phyloP scores from a whole-genome alignment of 176 grass and related monocot genomes.

The Raddia guianensis region DNA sequence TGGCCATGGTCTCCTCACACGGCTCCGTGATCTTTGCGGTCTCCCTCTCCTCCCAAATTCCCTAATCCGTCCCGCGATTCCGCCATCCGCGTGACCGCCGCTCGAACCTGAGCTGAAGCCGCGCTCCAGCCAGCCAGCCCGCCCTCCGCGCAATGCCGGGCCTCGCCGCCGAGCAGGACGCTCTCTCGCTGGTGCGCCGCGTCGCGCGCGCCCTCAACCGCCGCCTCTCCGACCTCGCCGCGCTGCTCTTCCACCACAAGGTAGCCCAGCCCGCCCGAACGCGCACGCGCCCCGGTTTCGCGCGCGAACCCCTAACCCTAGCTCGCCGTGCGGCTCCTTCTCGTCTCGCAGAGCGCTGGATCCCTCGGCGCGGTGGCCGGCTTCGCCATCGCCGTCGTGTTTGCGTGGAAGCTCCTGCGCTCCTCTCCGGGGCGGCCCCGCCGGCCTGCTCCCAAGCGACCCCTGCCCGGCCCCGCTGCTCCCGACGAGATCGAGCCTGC shows the following conservation, averaged over 20 bases:
- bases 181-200: slow-evolving; percentile 64
- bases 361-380: slow-evolving; percentile 87
- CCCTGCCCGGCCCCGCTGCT: slow-evolving; percentile 19
- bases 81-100: background rate
- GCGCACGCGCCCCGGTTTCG: background rate
- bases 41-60: background rate
- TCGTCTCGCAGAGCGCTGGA: slow-evolving; percentile 50
- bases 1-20: slow-evolving; percentile 22
- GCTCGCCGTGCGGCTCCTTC: background rate
- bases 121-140: background rate
- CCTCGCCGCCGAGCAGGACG: slow-evolving; percentile 57
- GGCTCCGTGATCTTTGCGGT: background rate
- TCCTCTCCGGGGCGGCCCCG: slow-evolving; percentile 41
- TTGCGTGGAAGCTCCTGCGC: slow-evolving; percentile 86
- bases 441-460: slow-evolving; percentile 59
- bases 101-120: background rate
- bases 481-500: background rate
- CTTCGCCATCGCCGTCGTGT: slow-evolving; percentile 91
- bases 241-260: slow-evolving; percentile 72
- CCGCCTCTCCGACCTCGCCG: slow-evolving; percentile 67
- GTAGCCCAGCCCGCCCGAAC: slow-evolving; percentile 24
- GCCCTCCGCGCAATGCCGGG: slow-evolving; percentile 47
- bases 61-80: slow-evolving; percentile 8
- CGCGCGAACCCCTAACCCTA: slow-evolving; percentile 44
- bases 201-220: slow-evolving; percentile 78